These are phyloP conservation scores for Camelina neglecta DNA, from an alignment of 345 rosid genomes.

Conservation along the genomic window DNA sequence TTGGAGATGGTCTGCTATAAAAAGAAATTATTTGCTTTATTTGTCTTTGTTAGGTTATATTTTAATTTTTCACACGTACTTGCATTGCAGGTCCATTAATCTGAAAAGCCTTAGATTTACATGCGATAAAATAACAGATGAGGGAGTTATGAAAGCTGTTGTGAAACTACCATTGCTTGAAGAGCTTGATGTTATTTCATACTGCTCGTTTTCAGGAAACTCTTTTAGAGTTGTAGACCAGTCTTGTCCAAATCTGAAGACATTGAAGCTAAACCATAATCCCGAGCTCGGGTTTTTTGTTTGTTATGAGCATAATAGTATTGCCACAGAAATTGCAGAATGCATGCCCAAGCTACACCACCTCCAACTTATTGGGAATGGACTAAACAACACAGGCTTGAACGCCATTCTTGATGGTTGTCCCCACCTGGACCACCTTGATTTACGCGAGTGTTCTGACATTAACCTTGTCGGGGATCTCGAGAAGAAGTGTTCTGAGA, in stretches of 20 bases:
- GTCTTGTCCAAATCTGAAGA: constrained; percentile 34
- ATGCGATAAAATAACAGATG: not conserved
- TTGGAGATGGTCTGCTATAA: too few relatives aligned
- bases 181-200: not conserved
- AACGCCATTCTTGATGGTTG: constrained; percentile 19
- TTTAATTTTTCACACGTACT: too few relatives aligned
- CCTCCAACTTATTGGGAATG: not conserved
- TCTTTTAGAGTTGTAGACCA: not conserved
- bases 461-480: not conserved
- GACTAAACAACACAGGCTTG: not conserved
- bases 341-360: constrained; percentile 1
- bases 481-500: not conserved
- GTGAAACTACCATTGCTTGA: not conserved
- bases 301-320: not conserved
- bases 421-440: not conserved
- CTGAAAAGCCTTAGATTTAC: not conserved
- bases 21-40: too few relatives aligned
- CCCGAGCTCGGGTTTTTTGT: too few relatives aligned
- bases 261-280: not conserved
- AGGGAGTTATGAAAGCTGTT: constrained; percentile 49
- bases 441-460: not conserved
- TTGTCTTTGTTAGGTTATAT: too few relatives aligned
- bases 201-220: not conserved
- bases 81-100: not conserved
- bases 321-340: constrained; percentile 12